Conservation (phyloP, 176 grass and related monocot genomes). For the Carex myosuroides region DNA sequence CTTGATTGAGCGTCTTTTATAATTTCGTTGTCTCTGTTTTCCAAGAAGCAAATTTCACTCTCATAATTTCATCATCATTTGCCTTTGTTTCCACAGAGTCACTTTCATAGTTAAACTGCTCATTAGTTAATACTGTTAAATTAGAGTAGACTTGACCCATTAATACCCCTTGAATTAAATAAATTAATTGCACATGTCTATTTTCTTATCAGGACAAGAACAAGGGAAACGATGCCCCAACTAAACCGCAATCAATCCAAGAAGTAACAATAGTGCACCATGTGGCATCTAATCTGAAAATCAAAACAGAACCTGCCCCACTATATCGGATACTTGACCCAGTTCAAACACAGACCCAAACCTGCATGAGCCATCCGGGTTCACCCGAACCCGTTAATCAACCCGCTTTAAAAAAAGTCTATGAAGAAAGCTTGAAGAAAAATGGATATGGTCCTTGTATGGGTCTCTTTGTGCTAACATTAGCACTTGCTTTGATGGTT, state of each 20-base stretch:
- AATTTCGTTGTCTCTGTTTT: background rate
- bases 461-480: conserved; percentile 13
- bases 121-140: too few relatives aligned
- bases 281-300: conserved; percentile 1
- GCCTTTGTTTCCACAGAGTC: background rate
- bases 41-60: background rate
- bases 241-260: conserved; percentile 15
- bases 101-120: background rate
- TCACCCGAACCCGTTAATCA: background rate
- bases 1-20: background rate
- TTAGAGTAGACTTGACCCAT: too few relatives aligned
- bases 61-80: background rate
- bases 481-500: conserved; percentile 7
- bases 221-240: conserved; percentile 4
- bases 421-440: background rate
- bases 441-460: conserved; percentile 4
- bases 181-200: background rate
- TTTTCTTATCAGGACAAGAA: conserved; percentile 22
- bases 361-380: conserved; percentile 5
- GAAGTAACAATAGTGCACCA: background rate
- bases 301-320: background rate
- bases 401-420: background rate
- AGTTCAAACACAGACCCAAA: background rate
- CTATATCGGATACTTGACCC: conserved; percentile 13
- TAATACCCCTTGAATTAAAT: background rate